phyloP scores from a whole-genome alignment of 306 rosid genomes.

The Ceratonia siliqua region DNA sequence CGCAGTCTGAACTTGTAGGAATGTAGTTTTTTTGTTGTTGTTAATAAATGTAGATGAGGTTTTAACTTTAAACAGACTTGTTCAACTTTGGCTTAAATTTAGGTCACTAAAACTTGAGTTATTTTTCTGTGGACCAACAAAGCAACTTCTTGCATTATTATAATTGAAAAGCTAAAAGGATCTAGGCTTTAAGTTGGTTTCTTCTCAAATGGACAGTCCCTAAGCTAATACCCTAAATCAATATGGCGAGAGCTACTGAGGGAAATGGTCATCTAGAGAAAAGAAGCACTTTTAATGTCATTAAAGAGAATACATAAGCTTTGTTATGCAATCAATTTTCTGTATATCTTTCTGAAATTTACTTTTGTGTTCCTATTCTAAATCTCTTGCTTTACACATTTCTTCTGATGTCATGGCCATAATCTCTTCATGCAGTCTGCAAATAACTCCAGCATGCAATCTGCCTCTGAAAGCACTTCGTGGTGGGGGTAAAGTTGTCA shows the following conservation, averaged over 20 bases:
- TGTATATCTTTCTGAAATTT: background rate
- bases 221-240: no score
- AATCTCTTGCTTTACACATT: conserved; percentile 12
- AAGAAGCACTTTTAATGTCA: background rate
- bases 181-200: background rate
- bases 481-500: conserved; percentile 93
- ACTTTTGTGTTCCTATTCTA: background rate
- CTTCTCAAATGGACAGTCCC: background rate
- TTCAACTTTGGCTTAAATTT: background rate
- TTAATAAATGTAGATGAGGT: background rate
- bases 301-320: background rate
- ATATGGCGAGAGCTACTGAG: no score
- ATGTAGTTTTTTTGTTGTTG: background rate
- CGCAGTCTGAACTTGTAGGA: background rate
- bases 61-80: background rate
- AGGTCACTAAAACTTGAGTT: background rate
- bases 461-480: conserved; percentile 91
- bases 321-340: background rate
- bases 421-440: conserved; percentile 64
- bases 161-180: background rate
- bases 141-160: background rate
- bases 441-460: conserved; percentile 99
- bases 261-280: background rate
- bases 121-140: conserved; percentile 5
- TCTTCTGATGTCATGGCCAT: conserved; percentile 15